Evolutionary conservation across 352 stramenopile genomes (phyloP).

Genomic region (Globisporangium canariense): DNA sequence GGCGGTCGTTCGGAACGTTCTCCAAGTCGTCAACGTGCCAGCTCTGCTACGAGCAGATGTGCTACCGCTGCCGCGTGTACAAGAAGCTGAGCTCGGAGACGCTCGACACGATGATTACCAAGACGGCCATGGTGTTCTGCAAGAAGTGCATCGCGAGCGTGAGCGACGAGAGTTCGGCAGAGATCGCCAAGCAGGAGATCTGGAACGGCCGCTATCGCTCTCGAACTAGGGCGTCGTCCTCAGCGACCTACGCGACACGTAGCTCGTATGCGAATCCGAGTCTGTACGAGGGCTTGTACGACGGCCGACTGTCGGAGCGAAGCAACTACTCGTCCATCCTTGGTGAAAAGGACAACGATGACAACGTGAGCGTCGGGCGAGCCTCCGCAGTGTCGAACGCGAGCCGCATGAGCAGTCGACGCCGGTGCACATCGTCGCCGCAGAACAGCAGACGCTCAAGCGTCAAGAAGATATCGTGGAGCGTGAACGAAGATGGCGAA

Average conservation of each 20-base stretch:
- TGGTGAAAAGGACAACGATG: conserved; percentile 20
- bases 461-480: conserved; percentile 20
- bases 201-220: conserved; percentile 31
- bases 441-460: conserved; percentile 3
- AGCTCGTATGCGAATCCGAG: conserved; percentile 16
- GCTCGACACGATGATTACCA: conserved; percentile 34
- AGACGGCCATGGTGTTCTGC: conserved; percentile 59
- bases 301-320: conserved; percentile 34
- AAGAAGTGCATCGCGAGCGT: conserved; percentile 47
- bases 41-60: conserved; percentile 42
- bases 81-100: conserved; percentile 45
- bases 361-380: conserved; percentile 25
- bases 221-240: conserved; percentile 37
- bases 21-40: conserved; percentile 34
- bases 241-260: conserved; percentile 7
- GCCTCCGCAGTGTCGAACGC: neutral
- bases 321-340: conserved; percentile 42
- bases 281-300: conserved; percentile 12
- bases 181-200: conserved; percentile 61
- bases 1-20: conserved; percentile 26
- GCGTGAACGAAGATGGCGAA: conserved; percentile 8
- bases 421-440: neutral
- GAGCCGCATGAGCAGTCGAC: conserved; percentile 1
- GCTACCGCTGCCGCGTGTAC: conserved; percentile 38
- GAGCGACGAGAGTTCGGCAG: conserved; percentile 47